Evolutionary conservation across 2,329 filamentous ascomycete genomes (phyloP).

Genomic region (Ramichloridium luteum): DNA sequence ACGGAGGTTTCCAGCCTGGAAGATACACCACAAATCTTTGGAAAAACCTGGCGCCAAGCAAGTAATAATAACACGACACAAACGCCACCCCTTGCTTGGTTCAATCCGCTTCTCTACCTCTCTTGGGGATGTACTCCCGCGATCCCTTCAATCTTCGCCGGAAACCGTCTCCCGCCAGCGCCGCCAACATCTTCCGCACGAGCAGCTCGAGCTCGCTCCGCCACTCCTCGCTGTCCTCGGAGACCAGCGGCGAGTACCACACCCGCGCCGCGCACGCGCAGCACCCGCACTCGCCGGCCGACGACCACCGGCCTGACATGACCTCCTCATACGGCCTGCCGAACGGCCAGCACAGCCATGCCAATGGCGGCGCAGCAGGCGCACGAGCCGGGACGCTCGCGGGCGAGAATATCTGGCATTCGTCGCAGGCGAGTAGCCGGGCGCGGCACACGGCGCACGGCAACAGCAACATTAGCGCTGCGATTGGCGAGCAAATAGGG

Average conservation of each 20-base stretch:
- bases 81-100: no score
- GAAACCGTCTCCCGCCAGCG: conserved; percentile 12
- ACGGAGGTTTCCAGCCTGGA: no score
- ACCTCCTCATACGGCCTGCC: conserved; percentile 12
- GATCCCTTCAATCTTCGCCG: conserved; percentile 35
- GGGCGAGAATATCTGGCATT: not conserved
- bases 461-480: conserved; percentile 25
- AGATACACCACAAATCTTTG: no score
- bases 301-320: conserved; percentile 7
- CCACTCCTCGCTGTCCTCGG: not conserved
- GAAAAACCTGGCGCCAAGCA: no score
- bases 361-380: conserved; percentile 6
- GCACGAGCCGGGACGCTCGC: not conserved
- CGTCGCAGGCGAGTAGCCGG: conserved; percentile 11
- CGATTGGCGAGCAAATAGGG: conserved; percentile 49
- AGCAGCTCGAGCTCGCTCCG: conserved; percentile 2
- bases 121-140: conserved; percentile 28
- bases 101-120: conserved; percentile 2
- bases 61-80: no score
- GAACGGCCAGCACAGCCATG: no score
- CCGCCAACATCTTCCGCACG: conserved; percentile 12
- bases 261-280: not conserved
- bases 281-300: conserved; percentile 1
- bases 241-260: not conserved
- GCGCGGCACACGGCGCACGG: not conserved